phyloP scores from a whole-genome alignment of 257 asterid genomes.

The Marsdenia floribunda region DNA sequence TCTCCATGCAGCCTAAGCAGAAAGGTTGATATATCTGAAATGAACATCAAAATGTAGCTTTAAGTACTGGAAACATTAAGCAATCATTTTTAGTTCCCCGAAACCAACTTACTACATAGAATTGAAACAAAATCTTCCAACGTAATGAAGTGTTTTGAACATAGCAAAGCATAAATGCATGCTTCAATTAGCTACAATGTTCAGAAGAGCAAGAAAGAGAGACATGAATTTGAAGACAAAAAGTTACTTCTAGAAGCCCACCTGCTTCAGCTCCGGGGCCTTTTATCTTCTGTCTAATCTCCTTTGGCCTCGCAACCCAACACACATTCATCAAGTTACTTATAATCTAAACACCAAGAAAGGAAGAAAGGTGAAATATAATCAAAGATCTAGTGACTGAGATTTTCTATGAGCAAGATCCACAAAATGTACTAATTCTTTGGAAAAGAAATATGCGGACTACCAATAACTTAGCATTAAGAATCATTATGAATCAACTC shows the following conservation, averaged over 20 bases:
- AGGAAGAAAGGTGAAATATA: neutral
- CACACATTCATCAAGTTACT: neutral
- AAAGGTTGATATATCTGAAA: neutral
- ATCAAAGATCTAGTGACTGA: neutral
- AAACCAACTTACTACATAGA: neutral
- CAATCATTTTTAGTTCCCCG: neutral
- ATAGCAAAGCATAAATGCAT: neutral
- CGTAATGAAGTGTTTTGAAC: neutral
- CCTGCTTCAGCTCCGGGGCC: neutral
- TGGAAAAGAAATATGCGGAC: neutral
- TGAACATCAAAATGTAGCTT: neutral
- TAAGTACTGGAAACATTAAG: neutral
- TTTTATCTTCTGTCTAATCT: neutral
- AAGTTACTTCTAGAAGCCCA: neutral
- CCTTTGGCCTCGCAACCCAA: neutral
- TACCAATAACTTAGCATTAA: neutral
- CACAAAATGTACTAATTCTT: neutral
- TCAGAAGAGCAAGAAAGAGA: neutral
- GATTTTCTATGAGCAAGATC: neutral
- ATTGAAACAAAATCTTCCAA: neutral
- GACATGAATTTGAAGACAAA: neutral
- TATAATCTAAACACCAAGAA: neutral
- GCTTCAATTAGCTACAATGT: neutral
- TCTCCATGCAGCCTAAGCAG: neutral
- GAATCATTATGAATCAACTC: neutral